Percentiles rank a stretch among this genome's conserved stretches.
Evolutionary conservation across 2,329 filamentous ascomycete genomes (phyloP).

Genomic region (Apiospora pterosperma): DNA sequence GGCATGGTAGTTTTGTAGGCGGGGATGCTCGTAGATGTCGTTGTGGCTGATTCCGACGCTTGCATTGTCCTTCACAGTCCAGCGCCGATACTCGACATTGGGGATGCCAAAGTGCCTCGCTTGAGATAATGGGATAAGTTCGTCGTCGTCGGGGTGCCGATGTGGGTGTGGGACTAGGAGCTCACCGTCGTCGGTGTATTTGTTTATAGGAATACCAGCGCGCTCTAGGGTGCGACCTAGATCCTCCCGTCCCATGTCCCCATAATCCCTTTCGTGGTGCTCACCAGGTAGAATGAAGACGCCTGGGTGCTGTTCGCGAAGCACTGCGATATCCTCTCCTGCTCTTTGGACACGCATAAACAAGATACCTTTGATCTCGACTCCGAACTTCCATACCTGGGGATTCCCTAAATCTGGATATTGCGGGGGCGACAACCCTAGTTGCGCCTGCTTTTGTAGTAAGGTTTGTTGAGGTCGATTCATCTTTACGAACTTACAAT

Average conservation of each 20-base stretch:
- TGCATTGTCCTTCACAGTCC: neutral
- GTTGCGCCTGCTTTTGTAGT: neutral
- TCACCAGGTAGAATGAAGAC: neutral
- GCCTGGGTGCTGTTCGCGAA: neutral
- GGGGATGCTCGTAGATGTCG: neutral
- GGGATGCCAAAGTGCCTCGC: neutral
- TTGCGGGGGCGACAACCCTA: rapidly evolving
- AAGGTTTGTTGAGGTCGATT: neutral
- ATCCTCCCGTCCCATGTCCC: neutral
- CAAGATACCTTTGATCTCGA: neutral
- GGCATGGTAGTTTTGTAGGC: neutral
- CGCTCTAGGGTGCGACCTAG: neutral
- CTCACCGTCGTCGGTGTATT: neutral
- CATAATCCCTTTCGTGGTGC: neutral
- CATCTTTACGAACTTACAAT: neutral
- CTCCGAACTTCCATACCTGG: neutral
- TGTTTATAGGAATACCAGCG: neutral
- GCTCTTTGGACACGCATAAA: neutral
- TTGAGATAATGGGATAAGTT: neutral
- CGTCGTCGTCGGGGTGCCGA: neutral
- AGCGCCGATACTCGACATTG: neutral
- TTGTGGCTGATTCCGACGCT: neutral
- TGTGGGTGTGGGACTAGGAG: neutral
- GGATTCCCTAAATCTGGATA: neutral
- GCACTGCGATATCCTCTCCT: neutral